A percentile compares a stretch with the other conserved stretches of the same genome.
Evolutionary conservation across 768 basidiomycete species (phyloP).

Genomic region (Auricularia auricula-judae): DNA sequence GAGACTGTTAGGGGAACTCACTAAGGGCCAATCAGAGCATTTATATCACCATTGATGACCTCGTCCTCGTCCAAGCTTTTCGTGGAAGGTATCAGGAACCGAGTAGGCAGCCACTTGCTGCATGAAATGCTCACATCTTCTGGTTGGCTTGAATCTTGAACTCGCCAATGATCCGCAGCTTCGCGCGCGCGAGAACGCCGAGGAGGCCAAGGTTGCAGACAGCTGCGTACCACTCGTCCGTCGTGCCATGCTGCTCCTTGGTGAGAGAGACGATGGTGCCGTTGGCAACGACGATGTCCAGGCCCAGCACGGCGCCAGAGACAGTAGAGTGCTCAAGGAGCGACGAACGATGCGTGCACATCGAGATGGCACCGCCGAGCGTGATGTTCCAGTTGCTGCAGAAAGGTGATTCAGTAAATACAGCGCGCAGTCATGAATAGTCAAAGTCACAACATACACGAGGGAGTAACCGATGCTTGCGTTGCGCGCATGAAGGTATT

Average conservation of each 20-base stretch:
- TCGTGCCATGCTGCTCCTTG: neutral
- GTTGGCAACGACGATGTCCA: neutral
- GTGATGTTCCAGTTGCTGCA: neutral
- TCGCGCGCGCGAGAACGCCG: neutral
- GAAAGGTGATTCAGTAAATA: neutral
- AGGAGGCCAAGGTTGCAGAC: neutral
- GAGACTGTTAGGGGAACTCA: neutral
- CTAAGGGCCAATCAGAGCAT: neutral
- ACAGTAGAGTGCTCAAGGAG: conserved; percentile 1
- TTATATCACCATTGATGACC: neutral
- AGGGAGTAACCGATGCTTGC: conserved; percentile 6
- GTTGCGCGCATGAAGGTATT: conserved; percentile 4
- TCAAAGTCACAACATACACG: neutral
- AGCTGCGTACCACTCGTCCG: neutral
- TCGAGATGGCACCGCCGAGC: neutral
- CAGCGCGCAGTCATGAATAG: neutral
- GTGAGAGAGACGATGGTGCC: neutral
- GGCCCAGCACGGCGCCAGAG: neutral
- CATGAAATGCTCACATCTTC: neutral
- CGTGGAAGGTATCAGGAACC: neutral
- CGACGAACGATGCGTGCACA: neutral
- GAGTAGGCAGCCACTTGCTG: neutral
- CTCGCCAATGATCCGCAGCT: neutral
- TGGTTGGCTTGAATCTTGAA: neutral
- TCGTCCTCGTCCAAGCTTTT: neutral